Percentiles rank a stretch among this genome's conserved stretches.
Evolutionary conservation across 225 moss, liverwort and hornwort genomes (phyloP).

Genomic region (Pseudoscleropodium purum): DNA sequence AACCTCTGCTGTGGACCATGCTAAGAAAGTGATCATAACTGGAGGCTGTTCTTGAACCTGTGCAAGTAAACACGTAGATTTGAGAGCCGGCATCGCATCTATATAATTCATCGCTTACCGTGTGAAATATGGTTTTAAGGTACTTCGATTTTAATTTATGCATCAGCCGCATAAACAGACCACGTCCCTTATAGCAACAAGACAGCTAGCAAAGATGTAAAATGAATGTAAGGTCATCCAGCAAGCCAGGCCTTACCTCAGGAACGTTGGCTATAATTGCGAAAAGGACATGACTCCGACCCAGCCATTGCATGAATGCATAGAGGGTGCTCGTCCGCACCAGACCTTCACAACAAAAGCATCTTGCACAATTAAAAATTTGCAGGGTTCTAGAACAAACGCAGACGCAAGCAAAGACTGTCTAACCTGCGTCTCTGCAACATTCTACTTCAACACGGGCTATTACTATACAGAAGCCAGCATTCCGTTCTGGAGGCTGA

Average conservation of each 20-base stretch:
- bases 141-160: neutral
- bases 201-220: neutral
- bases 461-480: neutral
- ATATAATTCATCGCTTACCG: neutral
- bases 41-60: slow-evolving; percentile 58
- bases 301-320: slow-evolving; percentile 83
- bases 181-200: neutral
- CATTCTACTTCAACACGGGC: neutral
- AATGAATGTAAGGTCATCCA: neutral
- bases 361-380: neutral
- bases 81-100: neutral
- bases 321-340: slow-evolving; percentile 56
- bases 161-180: neutral
- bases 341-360: slow-evolving; percentile 45
- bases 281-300: slow-evolving; percentile 66
- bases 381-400: neutral
- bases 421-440: neutral
- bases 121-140: neutral
- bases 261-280: slow-evolving; percentile 60
- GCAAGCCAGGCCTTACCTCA: slow-evolving; percentile 38
- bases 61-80: neutral
- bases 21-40: slow-evolving; percentile 62
- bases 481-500: neutral
- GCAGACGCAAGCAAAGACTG: neutral
- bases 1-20: slow-evolving; percentile 80